Evolutionary conservation across 768 basidiomycete species (phyloP).

Genomic region (Gloeopeniophorella convolvens): DNA sequence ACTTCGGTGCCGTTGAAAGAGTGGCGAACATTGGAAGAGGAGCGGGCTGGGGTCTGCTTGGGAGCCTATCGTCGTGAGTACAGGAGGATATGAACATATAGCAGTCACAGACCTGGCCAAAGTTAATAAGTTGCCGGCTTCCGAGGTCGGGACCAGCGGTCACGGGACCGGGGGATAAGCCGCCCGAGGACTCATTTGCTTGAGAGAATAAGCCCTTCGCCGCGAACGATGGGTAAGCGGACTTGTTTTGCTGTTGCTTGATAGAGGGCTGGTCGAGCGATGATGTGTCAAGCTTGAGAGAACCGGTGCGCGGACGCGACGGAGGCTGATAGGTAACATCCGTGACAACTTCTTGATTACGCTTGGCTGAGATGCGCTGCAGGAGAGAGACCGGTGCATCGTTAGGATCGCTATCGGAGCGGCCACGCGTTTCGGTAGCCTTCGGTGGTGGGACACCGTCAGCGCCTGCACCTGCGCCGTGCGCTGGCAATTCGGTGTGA

Average conservation of each 20-base stretch:
- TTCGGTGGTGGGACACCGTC: slow-evolving; percentile 49
- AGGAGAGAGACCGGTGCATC: slow-evolving; percentile 70
- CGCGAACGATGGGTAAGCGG: slow-evolving; percentile 64
- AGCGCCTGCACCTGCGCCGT: slow-evolving; percentile 50
- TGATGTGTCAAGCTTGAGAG: slow-evolving; percentile 69
- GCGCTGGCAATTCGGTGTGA: slow-evolving; percentile 74
- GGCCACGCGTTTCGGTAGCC: slow-evolving; percentile 45
- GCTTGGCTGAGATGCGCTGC: slow-evolving; percentile 67
- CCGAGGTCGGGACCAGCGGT: slow-evolving; percentile 85
- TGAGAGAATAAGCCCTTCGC: slow-evolving; percentile 52
- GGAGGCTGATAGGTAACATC: slow-evolving; percentile 42
- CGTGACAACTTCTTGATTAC: slow-evolving; percentile 40
- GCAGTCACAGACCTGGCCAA: slow-evolving; percentile 48
- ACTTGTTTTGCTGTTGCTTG: slow-evolving; percentile 72
- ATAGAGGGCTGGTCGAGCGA: slow-evolving; percentile 45
- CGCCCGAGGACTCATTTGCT: slow-evolving; percentile 49
- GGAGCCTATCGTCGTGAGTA: slow-evolving; percentile 24
- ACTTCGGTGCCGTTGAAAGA: slow-evolving; percentile 71
- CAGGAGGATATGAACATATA: background rate
- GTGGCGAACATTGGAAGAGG: slow-evolving; percentile 48
- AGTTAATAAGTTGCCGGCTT: slow-evolving; percentile 69
- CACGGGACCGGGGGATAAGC: slow-evolving; percentile 71
- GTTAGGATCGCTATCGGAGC: slow-evolving; percentile 71
- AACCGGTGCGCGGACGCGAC: slow-evolving; percentile 57
- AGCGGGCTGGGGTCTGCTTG: slow-evolving; percentile 39